phyloP scores from a whole-genome alignment of 164 flowering plant species.

The Vitis cinerea region DNA sequence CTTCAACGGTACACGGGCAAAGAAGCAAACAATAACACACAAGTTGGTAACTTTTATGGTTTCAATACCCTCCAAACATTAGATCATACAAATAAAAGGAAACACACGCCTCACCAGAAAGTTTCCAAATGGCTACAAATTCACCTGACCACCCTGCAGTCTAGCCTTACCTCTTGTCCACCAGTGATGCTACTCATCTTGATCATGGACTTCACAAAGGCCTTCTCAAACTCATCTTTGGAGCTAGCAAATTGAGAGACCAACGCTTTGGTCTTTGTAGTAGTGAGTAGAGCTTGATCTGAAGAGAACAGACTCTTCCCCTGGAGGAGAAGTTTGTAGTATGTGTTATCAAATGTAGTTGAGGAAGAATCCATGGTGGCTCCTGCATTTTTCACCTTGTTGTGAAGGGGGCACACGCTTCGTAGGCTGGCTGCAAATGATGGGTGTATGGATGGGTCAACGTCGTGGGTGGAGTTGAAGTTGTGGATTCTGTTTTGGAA shows the following conservation, averaged over 20 bases:
- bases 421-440: constrained; percentile 54
- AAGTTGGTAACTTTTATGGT: background rate
- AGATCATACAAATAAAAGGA: background rate
- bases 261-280: constrained; percentile 42
- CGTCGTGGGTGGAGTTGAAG: constrained; percentile 48
- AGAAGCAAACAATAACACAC: background rate
- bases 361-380: constrained; percentile 52
- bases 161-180: constrained; percentile 59
- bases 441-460: constrained; percentile 63
- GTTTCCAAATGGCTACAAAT: background rate
- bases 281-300: constrained; percentile 64
- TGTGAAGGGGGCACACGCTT: constrained; percentile 53
- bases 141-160: constrained; percentile 54
- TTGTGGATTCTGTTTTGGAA: constrained; percentile 83
- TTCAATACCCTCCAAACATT: background rate
- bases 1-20: background rate
- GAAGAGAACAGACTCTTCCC: constrained; percentile 71
- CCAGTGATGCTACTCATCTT: constrained; percentile 74
- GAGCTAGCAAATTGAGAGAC: constrained; percentile 56
- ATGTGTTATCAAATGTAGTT: constrained; percentile 56
- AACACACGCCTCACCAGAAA: background rate
- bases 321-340: constrained; percentile 64
- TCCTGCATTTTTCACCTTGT: constrained; percentile 65
- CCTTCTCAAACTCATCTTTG: constrained; percentile 46
- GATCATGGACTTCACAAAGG: constrained; percentile 80